These are phyloP conservation scores for Camellia granthamiana DNA, from an alignment of 148 eudicot genomes.

Conservation along the genomic window DNA sequence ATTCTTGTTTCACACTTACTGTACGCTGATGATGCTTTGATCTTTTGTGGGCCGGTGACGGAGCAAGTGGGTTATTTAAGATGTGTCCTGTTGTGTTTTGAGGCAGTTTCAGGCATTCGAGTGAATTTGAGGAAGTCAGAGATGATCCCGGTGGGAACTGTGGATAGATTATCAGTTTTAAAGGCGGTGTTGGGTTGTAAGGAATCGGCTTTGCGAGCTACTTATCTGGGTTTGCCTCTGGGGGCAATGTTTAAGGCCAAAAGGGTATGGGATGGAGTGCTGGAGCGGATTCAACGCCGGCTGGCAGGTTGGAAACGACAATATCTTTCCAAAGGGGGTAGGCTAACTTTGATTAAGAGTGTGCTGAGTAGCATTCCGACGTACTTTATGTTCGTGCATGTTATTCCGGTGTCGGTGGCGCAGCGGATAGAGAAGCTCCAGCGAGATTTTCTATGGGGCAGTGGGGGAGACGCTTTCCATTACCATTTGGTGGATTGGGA, in stretches of 20 bases:
- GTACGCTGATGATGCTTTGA: no score
- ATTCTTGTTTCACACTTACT: no score
- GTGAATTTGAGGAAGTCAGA: no score
- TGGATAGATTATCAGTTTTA: no score
- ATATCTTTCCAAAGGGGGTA: background rate
- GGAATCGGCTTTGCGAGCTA: background rate
- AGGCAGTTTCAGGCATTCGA: no score
- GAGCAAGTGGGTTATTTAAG: no score
- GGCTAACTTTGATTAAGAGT: background rate
- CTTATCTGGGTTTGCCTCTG: background rate
- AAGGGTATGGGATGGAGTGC: background rate
- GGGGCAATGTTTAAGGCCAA: background rate
- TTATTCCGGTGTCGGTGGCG: background rate
- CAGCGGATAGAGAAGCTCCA: background rate
- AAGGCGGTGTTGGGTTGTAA: no score
- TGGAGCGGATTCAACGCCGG: background rate
- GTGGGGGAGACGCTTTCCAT: background rate
- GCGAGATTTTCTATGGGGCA: background rate
- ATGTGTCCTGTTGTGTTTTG: no score
- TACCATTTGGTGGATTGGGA: no score
- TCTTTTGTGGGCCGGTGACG: no score
- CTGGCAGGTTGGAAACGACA: background rate
- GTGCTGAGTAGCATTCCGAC: background rate
- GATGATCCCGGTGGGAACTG: no score
- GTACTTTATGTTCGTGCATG: background rate